Percentiles rank a stretch among this genome's conserved stretches.
Evolutionary conservation across 257 asterid species (phyloP).

Genomic region (Solanum medicagineum): DNA sequence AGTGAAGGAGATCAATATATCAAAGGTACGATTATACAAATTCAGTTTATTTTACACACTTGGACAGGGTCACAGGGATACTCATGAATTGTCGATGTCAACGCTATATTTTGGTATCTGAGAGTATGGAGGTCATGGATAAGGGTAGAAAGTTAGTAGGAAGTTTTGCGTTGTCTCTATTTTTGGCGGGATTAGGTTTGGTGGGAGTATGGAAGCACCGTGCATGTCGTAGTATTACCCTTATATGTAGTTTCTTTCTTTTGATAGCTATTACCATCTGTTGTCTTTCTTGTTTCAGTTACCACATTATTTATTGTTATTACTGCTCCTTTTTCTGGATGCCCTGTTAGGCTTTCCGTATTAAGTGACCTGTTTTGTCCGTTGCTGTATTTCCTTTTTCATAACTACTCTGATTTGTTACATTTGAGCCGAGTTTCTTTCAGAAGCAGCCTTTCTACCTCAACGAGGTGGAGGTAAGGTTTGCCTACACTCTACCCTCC

Average conservation of each 20-base stretch:
- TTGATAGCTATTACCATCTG: not conserved
- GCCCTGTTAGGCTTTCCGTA: not conserved
- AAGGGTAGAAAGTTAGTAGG: not conserved
- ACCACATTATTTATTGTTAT: not conserved
- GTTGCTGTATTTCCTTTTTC: not conserved
- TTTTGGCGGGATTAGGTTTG: not conserved
- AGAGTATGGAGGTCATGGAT: not conserved
- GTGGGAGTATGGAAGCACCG: not conserved
- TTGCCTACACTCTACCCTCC: not conserved
- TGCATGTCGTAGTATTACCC: not conserved
- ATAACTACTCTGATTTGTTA: not conserved
- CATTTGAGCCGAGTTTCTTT: not conserved
- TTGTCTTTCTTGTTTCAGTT: not conserved
- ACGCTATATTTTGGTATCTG: not conserved
- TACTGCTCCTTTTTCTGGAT: not conserved
- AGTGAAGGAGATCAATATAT: constrained; percentile 49
- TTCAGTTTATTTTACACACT: not conserved
- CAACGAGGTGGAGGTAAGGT: not conserved
- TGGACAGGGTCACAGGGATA: not conserved
- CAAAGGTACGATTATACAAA: constrained; percentile 19
- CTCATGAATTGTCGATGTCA: not conserved
- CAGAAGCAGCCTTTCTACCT: not conserved
- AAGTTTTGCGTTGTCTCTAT: not conserved
- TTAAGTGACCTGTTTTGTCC: not conserved
- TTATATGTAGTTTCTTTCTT: not conserved